A percentile compares a stretch with the other conserved stretches of the same genome.
Evolutionary conservation across 495 filamentous ascomycete genomes (phyloP).

Genomic region (Neurospora sp.): DNA sequence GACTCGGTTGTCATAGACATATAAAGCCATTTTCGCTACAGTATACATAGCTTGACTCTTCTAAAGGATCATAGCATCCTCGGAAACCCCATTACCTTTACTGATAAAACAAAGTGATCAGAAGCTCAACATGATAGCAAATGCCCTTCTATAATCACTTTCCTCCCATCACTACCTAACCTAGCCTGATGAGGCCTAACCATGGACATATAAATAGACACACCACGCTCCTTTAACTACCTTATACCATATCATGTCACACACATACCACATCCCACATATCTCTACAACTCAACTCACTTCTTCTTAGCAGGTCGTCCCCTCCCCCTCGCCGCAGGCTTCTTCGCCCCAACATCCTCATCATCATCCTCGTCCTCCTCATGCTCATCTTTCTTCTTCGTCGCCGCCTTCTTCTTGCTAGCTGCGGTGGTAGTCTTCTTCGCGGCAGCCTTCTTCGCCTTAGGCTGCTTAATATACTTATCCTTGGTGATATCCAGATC

Average conservation of each 20-base stretch:
- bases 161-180: neutral
- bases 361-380: constrained; percentile 21
- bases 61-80: neutral
- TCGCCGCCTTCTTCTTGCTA: constrained; percentile 26
- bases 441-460: constrained; percentile 61
- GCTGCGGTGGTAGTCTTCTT: constrained; percentile 30
- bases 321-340: constrained; percentile 8
- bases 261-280: neutral
- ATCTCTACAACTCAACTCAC: neutral
- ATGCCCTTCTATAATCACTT: neutral
- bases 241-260: neutral
- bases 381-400: constrained; percentile 21
- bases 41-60: neutral
- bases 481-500: constrained; percentile 81
- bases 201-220: neutral
- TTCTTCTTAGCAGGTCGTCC: constrained; percentile 8
- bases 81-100: neutral
- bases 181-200: neutral
- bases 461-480: constrained; percentile 89
- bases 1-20: neutral
- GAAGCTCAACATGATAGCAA: neutral
- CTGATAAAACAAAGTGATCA: neutral
- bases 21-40: constrained; percentile 8
- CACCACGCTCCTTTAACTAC: neutral
- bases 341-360: constrained; percentile 9